Evolutionary conservation across 75 land plant genomes (phyloP).

Genomic region (Pseudotsuga menziesii): DNA sequence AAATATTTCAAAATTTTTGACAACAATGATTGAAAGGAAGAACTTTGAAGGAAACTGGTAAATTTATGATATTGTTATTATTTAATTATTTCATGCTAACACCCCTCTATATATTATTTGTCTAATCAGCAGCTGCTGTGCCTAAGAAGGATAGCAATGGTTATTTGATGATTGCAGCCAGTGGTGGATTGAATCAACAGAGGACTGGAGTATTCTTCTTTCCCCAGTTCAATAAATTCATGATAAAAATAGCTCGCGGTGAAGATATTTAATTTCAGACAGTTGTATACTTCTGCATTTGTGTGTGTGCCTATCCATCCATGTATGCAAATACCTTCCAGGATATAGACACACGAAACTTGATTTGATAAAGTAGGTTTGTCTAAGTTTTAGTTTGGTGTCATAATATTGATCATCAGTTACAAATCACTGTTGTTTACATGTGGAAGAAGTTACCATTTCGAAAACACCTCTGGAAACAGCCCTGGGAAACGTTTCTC

Average conservation of each 20-base stretch:
- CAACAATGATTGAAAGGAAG: neutral
- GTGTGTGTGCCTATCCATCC: no score
- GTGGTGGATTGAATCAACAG: conserved; percentile 97
- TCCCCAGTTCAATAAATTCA: neutral
- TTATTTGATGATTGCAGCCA: conserved; percentile 85
- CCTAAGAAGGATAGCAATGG: conserved; percentile 54
- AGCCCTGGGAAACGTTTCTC: no score
- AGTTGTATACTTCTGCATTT: neutral
- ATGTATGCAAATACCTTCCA: neutral
- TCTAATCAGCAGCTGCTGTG: conserved; percentile 32
- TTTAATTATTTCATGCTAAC: neutral
- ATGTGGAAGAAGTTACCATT: no score
- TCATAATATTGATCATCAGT: neutral
- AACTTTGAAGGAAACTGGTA: neutral
- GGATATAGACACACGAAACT: neutral
- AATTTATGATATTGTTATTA: neutral
- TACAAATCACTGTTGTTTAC: neutral
- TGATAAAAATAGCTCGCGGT: neutral
- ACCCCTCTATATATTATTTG: neutral
- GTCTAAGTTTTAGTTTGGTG: neutral
- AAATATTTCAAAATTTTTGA: neutral
- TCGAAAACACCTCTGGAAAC: no score
- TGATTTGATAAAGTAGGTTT: neutral
- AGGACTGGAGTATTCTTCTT: conserved; percentile 70
- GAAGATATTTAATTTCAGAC: neutral